phyloP scores from a whole-genome alignment of 1,139 yeast species.

The Diutina neorugosa region DNA sequence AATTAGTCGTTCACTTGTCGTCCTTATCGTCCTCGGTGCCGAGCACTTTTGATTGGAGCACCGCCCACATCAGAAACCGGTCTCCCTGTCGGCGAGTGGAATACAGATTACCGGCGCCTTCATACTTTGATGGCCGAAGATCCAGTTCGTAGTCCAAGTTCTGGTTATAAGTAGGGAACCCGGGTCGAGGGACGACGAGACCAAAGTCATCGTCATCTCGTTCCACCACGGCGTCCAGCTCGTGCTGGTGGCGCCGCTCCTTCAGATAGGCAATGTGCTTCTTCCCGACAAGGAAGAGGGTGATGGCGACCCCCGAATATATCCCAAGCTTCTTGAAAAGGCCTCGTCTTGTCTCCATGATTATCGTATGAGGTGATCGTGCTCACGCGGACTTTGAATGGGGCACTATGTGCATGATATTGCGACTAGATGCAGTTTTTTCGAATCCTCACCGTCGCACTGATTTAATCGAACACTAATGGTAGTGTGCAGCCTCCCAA shows the following conservation, averaged over 20 bases:
- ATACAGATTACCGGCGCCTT: slow-evolving; percentile 1
- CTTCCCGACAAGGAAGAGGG: slow-evolving; percentile 24
- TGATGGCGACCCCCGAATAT: slow-evolving; percentile 21
- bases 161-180: slow-evolving; percentile 22
- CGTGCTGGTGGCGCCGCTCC: slow-evolving; percentile 24
- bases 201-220: slow-evolving; percentile 17
- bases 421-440: background rate
- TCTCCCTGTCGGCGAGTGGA: slow-evolving; percentile 2
- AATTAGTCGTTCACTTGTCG: background rate
- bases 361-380: background rate
- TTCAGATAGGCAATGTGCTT: slow-evolving; percentile 24
- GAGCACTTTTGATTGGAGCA: slow-evolving; percentile 15
- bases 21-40: slow-evolving; percentile 1
- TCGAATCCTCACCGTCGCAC: background rate
- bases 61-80: slow-evolving; percentile 22
- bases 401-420: background rate
- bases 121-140: background rate
- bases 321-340: slow-evolving; percentile 24
- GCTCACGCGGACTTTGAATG: background rate
- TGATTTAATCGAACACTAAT: no score
- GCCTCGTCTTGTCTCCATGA: slow-evolving; percentile 27
- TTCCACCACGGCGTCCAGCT: slow-evolving; percentile 28
- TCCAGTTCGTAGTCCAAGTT: slow-evolving; percentile 13
- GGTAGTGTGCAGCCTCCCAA: no score
- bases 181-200: slow-evolving; percentile 20